Conservation (phyloP, 139 green algal species). For the Chlorella sp. region DNA sequence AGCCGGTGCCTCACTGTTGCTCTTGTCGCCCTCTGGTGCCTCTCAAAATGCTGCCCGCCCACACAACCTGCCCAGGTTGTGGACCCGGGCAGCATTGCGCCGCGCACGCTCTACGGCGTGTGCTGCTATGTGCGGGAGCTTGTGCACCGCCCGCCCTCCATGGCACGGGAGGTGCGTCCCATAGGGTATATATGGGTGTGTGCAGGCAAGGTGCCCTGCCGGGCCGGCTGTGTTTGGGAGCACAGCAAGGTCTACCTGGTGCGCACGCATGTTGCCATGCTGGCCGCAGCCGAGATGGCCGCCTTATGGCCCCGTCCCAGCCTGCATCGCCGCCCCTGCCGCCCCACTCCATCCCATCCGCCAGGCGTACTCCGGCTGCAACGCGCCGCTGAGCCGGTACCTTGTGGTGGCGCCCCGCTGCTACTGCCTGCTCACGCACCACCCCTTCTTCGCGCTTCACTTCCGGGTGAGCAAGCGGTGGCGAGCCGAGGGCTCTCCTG, state of each 20-base stretch:
- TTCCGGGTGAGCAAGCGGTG: conserved; percentile 67
- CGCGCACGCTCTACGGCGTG: conserved; percentile 80
- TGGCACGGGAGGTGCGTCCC: conserved; percentile 47
- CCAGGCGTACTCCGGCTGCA: conserved; percentile 42
- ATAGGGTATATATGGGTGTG: neutral
- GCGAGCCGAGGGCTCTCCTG: neutral
- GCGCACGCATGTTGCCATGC: neutral
- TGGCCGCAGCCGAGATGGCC: no score
- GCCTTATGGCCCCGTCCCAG: no score
- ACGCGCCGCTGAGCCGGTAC: conserved; percentile 64
- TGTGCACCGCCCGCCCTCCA: conserved; percentile 72
- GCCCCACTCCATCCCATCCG: no score
- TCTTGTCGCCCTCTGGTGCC: no score
- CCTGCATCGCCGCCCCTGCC: no score
- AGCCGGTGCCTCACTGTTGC: no score
- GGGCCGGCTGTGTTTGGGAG: neutral
- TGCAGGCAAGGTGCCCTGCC: neutral
- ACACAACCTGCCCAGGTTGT: conserved; percentile 52
- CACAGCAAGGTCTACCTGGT: neutral
- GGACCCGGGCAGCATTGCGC: conserved; percentile 48
- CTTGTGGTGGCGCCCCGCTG: conserved; percentile 83
- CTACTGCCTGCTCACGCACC: conserved; percentile 88
- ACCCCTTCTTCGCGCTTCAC: conserved; percentile 92
- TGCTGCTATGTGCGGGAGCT: conserved; percentile 84
- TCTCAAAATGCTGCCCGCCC: no score